Base-by-base conservation (phyloP, 2,329 filamentous ascomycete genomes). In the Ceratocystis cubensis region DNA sequence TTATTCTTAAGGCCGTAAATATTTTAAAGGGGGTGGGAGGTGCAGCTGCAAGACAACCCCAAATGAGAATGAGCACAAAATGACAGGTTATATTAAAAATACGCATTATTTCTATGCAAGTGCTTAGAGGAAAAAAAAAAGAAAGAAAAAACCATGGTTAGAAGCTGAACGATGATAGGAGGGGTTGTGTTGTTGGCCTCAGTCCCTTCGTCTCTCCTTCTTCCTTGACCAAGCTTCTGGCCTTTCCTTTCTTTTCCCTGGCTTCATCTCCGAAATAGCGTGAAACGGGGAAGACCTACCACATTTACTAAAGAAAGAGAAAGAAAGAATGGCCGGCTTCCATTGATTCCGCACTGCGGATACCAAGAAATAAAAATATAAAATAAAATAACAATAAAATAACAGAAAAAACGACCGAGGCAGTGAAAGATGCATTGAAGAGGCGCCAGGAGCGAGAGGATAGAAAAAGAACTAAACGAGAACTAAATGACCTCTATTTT, bases 281-380 rank as follows among this genome's bases (percentile, higher is more conserved):
- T 59, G 53, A 59, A 37, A 57, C 53, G 53, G 22, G 25, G 2
- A 57, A 30, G 3, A 41, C 37, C 37, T 41, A 41, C 37, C 37
- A 3, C 33, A 37, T 25, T 53, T 15, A 8, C 6, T 53, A 25
- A 8, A 28, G 10, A 13, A 17, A 53, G 20, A 28, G 30, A 25
- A 8, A 53, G 20, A 13, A 17, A 53, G 20, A 53, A 53, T 2
- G 25, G 48, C 53, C 28, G 28, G 15, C 28, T 59, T 59, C 28
- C 53, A 59, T 13, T 59, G 53, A 59, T 59, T 59, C 53, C 53
- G 53, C 53, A 33, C 53, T 59, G 13, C 20, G 20, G 20, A 28
- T 53, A 28, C 15, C 3, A 28, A 5, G 20, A 17, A 37, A 30
- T 7, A 30, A 6, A 15, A 30, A 10, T 6, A 25, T 0, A 33